These are phyloP conservation scores for Bimuria novae-zelandiae DNA, from an alignment of 2,329 filamentous ascomycete genomes.

Conservation along the genomic window DNA sequence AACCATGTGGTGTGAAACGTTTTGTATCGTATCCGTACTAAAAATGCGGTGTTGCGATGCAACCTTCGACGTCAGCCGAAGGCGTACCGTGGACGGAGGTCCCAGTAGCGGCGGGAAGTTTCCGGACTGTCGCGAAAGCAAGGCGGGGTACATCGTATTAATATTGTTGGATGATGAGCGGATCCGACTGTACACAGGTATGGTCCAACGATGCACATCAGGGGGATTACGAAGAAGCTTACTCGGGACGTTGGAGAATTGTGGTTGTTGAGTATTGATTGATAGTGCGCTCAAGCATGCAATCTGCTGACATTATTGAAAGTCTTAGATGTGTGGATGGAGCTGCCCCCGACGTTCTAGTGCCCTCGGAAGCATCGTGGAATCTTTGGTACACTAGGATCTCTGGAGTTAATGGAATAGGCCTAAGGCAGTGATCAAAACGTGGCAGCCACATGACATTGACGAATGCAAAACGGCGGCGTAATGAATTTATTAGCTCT, in stretches of 20 bases:
- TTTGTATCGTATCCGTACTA: background rate
- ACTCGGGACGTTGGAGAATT: background rate
- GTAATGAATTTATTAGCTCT: too few species aligned
- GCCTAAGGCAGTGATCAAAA: conserved; percentile 1
- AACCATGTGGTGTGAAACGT: conserved; percentile 1
- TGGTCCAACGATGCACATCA: too few species aligned
- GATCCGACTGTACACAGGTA: background rate
- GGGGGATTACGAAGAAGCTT: background rate
- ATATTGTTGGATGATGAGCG: background rate
- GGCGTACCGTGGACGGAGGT: background rate
- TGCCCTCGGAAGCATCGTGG: background rate
- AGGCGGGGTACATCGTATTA: background rate
- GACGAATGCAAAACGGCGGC: background rate
- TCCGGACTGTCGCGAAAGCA: background rate
- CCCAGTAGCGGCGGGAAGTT: conserved; percentile 1
- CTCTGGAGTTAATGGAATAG: background rate
- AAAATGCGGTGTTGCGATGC: background rate
- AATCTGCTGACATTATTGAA: background rate
- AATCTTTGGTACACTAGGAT: background rate
- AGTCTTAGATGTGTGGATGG: background rate
- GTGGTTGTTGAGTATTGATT: background rate
- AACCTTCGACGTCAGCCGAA: too few species aligned
- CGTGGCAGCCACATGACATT: conserved; percentile 3
- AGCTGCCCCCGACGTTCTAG: background rate
- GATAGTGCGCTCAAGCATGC: background rate